Conservation (phyloP, 345 rosid genomes). For the Rubroshorea leprosula region DNA sequence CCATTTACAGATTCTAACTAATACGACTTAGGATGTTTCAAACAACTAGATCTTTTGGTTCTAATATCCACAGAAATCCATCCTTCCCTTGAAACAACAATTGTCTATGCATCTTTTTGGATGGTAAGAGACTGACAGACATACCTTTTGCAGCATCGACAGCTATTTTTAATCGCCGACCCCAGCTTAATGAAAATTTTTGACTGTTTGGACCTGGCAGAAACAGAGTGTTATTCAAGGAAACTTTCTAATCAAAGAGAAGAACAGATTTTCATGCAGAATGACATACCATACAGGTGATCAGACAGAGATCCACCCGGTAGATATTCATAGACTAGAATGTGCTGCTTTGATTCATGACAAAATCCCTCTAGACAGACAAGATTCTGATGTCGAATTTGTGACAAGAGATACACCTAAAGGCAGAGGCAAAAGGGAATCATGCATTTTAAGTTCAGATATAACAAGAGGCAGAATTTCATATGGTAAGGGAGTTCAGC, state of each 20-base stretch:
- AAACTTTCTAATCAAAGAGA: not conserved
- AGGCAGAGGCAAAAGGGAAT: not conserved
- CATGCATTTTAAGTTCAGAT: not conserved
- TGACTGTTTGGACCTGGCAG: conserved; percentile 49
- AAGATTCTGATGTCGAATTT: conserved; percentile 78
- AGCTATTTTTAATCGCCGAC: conserved; percentile 80
- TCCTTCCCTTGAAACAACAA: not conserved
- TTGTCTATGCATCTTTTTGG: no score
- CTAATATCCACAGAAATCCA: no score
- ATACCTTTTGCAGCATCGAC: conserved; percentile 94
- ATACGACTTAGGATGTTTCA: no score
- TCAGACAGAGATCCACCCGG: conserved; percentile 84
- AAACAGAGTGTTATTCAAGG: not conserved
- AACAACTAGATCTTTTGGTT: no score
- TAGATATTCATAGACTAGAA: conserved; percentile 82
- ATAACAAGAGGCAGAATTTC: not conserved
- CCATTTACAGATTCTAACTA: no score
- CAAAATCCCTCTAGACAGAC: conserved; percentile 86
- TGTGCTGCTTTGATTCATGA: conserved; percentile 72
- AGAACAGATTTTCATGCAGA: conserved; percentile 9
- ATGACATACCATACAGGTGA: conserved; percentile 65
- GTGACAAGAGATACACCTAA: conserved; percentile 75
- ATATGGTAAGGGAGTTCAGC: conserved; percentile 3
- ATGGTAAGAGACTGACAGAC: no score
- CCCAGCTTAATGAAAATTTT: conserved; percentile 69